Evolutionary conservation across 257 asterid genomes (phyloP).

Genomic region (Penstemon barbatus): DNA sequence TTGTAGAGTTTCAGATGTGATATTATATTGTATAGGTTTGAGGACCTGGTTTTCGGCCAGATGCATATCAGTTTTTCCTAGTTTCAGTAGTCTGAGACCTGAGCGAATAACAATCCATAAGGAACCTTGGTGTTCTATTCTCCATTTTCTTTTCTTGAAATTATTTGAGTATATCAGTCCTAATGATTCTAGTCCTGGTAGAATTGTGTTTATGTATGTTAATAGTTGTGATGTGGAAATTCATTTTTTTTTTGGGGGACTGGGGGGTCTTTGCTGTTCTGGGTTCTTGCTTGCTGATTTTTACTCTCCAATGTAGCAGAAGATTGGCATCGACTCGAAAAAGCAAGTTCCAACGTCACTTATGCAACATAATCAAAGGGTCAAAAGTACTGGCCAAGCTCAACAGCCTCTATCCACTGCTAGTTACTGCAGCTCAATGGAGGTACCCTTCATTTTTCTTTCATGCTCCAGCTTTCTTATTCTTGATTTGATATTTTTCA

Average conservation of each 20-base stretch:
- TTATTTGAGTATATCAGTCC: not conserved
- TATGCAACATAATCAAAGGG: slow-evolving; percentile 38
- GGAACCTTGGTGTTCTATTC: no score
- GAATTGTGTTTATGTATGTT: no score
- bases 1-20: no score
- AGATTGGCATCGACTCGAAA: slow-evolving; percentile 31
- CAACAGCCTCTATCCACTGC: slow-evolving; percentile 54
- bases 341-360: slow-evolving; percentile 38
- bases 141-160: not conserved
- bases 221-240: not conserved
- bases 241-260: no score
- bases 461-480: not conserved
- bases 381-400: slow-evolving; percentile 37
- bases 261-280: not conserved
- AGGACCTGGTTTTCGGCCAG: not conserved
- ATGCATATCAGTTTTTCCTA: no score
- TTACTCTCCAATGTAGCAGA: slow-evolving; percentile 40
- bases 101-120: no score
- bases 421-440: slow-evolving; percentile 65
- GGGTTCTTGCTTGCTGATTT: slow-evolving; percentile 20
- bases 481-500: slow-evolving; percentile 5
- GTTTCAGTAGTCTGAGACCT: no score
- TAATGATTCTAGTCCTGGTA: not conserved
- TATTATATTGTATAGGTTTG: not conserved
- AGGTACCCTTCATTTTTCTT: slow-evolving; percentile 47